phyloP scores from a whole-genome alignment of 2,329 filamentous ascomycete species.

The Aspergillus sp. region DNA sequence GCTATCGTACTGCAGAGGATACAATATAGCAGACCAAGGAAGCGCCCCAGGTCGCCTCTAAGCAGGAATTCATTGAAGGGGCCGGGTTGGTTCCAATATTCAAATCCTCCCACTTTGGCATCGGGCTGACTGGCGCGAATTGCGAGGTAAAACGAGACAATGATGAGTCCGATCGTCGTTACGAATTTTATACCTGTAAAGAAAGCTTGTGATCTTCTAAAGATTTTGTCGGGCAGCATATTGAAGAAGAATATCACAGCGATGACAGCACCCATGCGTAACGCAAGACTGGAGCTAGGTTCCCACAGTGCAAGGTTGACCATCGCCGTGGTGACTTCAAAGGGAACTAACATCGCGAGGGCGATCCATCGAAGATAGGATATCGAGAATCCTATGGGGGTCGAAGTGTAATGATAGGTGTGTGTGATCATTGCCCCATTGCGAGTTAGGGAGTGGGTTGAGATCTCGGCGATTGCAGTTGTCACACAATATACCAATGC shows the following conservation, averaged over 20 bases:
- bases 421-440: constrained; percentile 42
- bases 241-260: constrained; percentile 56
- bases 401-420: constrained; percentile 40
- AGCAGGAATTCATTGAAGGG: constrained; percentile 50
- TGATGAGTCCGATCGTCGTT: constrained; percentile 49
- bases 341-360: constrained; percentile 47
- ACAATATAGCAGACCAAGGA: constrained; percentile 51
- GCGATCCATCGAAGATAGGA: constrained; percentile 49
- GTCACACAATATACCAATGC: constrained; percentile 49
- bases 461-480: constrained; percentile 43
- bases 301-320: constrained; percentile 63
- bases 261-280: constrained; percentile 54
- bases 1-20: constrained; percentile 53
- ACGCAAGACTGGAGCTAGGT: constrained; percentile 36
- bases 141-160: constrained; percentile 53
- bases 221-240: constrained; percentile 48
- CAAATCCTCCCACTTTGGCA: constrained; percentile 50
- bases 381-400: constrained; percentile 39
- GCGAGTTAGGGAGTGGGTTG: constrained; percentile 36
- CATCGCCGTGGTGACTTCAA: constrained; percentile 65
- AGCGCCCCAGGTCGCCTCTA: constrained; percentile 47
- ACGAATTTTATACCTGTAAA: constrained; percentile 52
- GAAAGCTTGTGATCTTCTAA: constrained; percentile 51
- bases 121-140: constrained; percentile 49
- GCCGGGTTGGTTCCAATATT: constrained; percentile 51